These are phyloP conservation scores for Leccinellum luteum DNA, from an alignment of 768 basidiomycete genomes.

Conservation along the genomic window DNA sequence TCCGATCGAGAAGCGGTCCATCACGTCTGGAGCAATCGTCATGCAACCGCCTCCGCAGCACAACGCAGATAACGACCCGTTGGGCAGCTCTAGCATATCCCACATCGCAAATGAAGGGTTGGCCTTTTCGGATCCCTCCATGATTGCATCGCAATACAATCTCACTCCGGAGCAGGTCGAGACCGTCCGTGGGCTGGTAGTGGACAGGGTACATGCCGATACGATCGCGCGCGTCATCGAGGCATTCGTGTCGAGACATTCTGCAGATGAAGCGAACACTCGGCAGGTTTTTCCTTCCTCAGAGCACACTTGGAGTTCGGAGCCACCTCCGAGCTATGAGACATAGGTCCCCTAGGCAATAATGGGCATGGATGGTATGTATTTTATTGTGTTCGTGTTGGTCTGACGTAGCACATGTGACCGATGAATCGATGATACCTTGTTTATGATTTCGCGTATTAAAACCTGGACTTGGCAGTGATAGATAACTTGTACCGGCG, in stretches of 20 bases:
- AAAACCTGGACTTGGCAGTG: no score
- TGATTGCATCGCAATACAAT: background rate
- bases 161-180: slow-evolving; percentile 14
- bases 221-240: slow-evolving; percentile 17
- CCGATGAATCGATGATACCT: no score
- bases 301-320: slow-evolving; percentile 1
- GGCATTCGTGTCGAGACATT: background rate
- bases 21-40: background rate
- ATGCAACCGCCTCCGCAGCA: slow-evolving; percentile 5
- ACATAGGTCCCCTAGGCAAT: background rate
- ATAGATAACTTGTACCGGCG: no score
- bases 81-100: background rate
- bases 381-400: background rate
- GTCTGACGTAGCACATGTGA: no score
- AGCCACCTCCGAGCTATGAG: slow-evolving; percentile 22
- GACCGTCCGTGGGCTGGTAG: slow-evolving; percentile 10
- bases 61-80: background rate
- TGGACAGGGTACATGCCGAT: slow-evolving; percentile 14
- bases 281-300: background rate
- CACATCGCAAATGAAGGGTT: background rate
- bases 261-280: background rate
- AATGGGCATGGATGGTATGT: background rate
- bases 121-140: background rate
- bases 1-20: background rate
- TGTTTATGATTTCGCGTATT: background rate